Conservation (phyloP, 257 asterid genomes). For the Nicotiana sylvestris region DNA sequence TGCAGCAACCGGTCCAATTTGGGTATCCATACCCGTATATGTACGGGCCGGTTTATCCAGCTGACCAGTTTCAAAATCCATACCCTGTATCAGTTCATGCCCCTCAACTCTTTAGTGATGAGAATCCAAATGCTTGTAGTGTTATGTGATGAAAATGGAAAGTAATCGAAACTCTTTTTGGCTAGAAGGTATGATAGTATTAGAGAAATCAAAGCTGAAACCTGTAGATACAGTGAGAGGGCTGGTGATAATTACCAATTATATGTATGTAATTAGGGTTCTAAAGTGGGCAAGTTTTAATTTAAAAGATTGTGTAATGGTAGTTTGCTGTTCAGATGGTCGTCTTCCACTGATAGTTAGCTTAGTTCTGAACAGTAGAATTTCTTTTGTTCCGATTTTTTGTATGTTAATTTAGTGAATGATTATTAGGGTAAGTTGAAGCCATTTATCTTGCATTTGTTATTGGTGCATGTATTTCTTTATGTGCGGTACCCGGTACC, state of each 20-base stretch:
- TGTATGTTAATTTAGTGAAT: not conserved
- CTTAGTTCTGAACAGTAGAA: not conserved
- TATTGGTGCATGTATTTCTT: not conserved
- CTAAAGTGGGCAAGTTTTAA: not conserved
- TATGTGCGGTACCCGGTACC: not conserved
- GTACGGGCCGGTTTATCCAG: constrained; percentile 33
- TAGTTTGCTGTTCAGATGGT: not conserved
- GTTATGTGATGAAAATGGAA: constrained; percentile 29
- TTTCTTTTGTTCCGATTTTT: not conserved
- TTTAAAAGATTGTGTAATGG: not conserved
- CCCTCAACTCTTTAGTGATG: constrained; percentile 47
- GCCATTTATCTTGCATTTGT: not conserved
- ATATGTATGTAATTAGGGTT: constrained; percentile 3
- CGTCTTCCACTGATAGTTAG: not conserved
- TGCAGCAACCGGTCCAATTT: constrained; percentile 16
- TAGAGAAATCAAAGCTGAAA: not conserved
- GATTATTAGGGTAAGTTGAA: not conserved
- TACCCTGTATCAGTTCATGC: constrained; percentile 29
- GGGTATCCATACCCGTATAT: constrained; percentile 29
- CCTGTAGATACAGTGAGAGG: constrained; percentile 9
- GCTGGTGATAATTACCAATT: not conserved
- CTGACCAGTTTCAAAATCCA: constrained; percentile 30
- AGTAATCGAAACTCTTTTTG: not conserved
- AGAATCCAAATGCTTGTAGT: constrained; percentile 48
- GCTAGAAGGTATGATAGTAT: not conserved